phyloP scores from a whole-genome alignment of 2,329 filamentous ascomycete species.

The Sporothrix pallida region DNA sequence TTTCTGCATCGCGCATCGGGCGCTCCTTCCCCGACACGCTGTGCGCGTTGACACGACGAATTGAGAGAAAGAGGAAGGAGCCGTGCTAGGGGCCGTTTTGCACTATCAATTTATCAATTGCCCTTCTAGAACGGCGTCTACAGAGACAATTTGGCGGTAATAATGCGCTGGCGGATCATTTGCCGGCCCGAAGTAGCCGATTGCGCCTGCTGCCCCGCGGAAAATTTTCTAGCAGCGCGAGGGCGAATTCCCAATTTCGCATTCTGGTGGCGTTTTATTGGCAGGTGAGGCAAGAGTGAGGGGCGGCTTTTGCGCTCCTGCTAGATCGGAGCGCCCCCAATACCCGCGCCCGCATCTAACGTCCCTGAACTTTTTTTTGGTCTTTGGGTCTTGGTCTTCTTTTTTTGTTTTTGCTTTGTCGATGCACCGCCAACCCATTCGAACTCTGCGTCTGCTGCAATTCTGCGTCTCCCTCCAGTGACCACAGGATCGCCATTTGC shows the following conservation, averaged over 20 bases:
- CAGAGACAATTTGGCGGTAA: neutral
- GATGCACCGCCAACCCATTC: constrained; percentile 24
- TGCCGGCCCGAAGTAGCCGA: constrained; percentile 28
- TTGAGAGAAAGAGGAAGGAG: constrained; percentile 7
- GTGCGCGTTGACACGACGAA: neutral
- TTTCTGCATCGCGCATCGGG: constrained; percentile 13
- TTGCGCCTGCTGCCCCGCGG: constrained; percentile 27
- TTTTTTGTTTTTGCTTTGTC: neutral
- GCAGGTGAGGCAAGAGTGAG: constrained; percentile 12
- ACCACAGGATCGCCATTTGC: constrained; percentile 12
- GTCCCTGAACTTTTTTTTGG: constrained; percentile 15
- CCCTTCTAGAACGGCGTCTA: neutral
- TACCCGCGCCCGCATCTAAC: constrained; percentile 26
- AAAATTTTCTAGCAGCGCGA: constrained; percentile 28
- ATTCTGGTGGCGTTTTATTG: constrained; percentile 19
- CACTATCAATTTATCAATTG: neutral
- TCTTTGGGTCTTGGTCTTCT: neutral
- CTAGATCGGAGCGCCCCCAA: constrained; percentile 25
- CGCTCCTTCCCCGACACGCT: neutral
- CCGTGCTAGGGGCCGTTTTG: neutral
- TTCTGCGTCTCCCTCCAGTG: constrained; percentile 10
- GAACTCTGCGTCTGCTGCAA: constrained; percentile 24
- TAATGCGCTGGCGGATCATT: constrained; percentile 16
- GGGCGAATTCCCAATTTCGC: constrained; percentile 16
- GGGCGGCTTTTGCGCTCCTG: constrained; percentile 24